Evolutionary conservation across 1,139 yeast genomes (phyloP).

Genomic region (Candida tunisiensis): DNA sequence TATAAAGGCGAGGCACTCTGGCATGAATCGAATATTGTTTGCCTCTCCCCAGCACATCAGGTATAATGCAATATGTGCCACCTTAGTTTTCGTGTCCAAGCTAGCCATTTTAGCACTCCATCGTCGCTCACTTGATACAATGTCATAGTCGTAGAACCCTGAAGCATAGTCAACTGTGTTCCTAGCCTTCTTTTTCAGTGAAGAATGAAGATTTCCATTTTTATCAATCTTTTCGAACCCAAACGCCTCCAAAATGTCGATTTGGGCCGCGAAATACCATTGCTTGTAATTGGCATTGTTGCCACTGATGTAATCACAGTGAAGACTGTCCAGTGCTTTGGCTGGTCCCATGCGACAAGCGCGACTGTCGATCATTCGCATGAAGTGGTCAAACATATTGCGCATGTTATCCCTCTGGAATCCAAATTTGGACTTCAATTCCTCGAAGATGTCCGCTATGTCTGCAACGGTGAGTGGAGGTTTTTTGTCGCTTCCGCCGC

Average conservation of each 20-base stretch:
- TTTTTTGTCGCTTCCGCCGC: too few species aligned
- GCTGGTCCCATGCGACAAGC: conserved; percentile 60
- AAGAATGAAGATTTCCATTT: too few species aligned
- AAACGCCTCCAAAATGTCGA: too few species aligned
- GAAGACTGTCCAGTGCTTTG: conserved; percentile 50
- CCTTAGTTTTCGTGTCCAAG: conserved; percentile 33
- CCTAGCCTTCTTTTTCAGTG: neutral
- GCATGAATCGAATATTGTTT: conserved; percentile 65
- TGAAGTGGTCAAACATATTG: conserved; percentile 60
- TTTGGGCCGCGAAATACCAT: conserved; percentile 57
- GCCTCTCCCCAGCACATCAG: conserved; percentile 85
- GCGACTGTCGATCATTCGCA: conserved; percentile 62
- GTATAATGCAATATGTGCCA: conserved; percentile 51
- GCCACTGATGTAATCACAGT: conserved; percentile 68
- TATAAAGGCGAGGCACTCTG: conserved; percentile 71
- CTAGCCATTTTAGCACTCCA: conserved; percentile 50
- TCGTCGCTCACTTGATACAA: conserved; percentile 29
- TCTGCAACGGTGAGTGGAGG: too few species aligned
- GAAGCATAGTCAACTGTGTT: neutral
- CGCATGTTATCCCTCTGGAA: conserved; percentile 64
- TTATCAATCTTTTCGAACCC: too few species aligned
- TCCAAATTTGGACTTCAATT: too few species aligned
- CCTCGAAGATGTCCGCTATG: too few species aligned
- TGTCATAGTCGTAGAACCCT: too few species aligned
- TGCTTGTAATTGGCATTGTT: conserved; percentile 44